Evolutionary conservation across 148 eudicot genomes (phyloP).

Genomic region (Rhododendron mucronatum): DNA sequence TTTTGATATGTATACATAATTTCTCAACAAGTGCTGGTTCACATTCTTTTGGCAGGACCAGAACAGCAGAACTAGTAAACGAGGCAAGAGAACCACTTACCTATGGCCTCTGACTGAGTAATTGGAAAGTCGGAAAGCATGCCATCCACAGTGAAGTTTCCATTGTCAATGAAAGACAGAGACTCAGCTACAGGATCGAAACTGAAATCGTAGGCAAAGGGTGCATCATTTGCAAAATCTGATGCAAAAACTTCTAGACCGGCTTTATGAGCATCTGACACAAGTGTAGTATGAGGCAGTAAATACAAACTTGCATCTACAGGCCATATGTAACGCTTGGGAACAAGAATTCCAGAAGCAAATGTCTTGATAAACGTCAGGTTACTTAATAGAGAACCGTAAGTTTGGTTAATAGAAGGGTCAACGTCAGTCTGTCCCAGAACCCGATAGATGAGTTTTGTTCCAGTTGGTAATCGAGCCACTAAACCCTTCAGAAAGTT

Average conservation of each 20-base stretch:
- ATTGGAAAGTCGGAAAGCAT: conserved; percentile 79
- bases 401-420: conserved; percentile 68
- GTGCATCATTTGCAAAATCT: conserved; percentile 64
- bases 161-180: conserved; percentile 57
- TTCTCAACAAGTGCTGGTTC: not conserved
- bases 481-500: conserved; percentile 52
- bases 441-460: conserved; percentile 62
- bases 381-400: conserved; percentile 56
- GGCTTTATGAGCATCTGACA: conserved; percentile 68
- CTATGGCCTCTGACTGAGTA: conserved; percentile 67
- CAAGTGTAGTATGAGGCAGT: conserved; percentile 60
- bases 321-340: conserved; percentile 76
- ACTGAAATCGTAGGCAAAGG: conserved; percentile 65
- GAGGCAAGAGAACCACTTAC: conserved; percentile 27
- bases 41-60: not conserved
- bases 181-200: conserved; percentile 71
- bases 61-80: not conserved
- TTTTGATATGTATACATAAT: not conserved
- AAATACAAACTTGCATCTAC: conserved; percentile 43
- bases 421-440: conserved; percentile 35
- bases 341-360: conserved; percentile 89
- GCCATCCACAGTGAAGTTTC: conserved; percentile 77
- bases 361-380: conserved; percentile 75
- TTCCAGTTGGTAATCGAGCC: conserved; percentile 35
- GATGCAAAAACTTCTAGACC: conserved; percentile 70